These are phyloP conservation scores for Chlamydomonas reinhardtii DNA, from an alignment of 163 green algal genomes.

Conservation along the genomic window DNA sequence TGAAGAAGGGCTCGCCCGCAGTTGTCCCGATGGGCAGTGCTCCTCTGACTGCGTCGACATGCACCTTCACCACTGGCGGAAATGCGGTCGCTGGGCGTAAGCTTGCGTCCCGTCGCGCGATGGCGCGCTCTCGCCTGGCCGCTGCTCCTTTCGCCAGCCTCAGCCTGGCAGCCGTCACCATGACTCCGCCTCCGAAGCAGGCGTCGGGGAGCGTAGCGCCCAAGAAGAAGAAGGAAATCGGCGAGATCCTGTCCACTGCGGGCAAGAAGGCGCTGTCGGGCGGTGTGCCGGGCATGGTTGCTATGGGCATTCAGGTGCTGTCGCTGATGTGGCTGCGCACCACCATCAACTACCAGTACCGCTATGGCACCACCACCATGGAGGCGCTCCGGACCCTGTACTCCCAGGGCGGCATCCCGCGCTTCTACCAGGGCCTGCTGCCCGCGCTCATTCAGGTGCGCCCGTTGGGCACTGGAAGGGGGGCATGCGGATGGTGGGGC, in stretches of 20 bases:
- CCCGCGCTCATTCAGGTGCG: conserved; percentile 83
- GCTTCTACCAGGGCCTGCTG: conserved; percentile 93
- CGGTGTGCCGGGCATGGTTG: conserved; percentile 63
- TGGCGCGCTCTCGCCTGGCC: conserved; percentile 22
- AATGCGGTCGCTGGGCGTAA: conserved; percentile 15
- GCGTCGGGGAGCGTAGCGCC: neutral
- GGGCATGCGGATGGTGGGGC: no score
- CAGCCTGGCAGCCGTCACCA: conserved; percentile 26
- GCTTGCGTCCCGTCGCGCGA: conserved; percentile 13
- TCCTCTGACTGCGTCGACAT: neutral
- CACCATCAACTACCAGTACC: conserved; percentile 73
- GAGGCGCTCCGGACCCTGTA: conserved; percentile 88
- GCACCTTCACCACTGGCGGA: conserved; percentile 41
- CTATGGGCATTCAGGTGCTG: conserved; percentile 64
- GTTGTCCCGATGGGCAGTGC: neutral
- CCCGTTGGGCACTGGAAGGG: no score
- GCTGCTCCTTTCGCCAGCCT: conserved; percentile 51
- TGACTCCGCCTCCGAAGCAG: conserved; percentile 22
- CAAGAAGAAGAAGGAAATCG: conserved; percentile 59
- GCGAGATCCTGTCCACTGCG: conserved; percentile 50
- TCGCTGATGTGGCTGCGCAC: conserved; percentile 66
- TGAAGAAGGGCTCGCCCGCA: conserved; percentile 1
- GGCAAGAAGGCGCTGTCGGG: conserved; percentile 60
- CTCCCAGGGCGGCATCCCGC: conserved; percentile 84
- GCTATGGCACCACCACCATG: conserved; percentile 83